Conservation (phyloP, 768 basidiomycete genomes). For the Mycena rosella region DNA sequence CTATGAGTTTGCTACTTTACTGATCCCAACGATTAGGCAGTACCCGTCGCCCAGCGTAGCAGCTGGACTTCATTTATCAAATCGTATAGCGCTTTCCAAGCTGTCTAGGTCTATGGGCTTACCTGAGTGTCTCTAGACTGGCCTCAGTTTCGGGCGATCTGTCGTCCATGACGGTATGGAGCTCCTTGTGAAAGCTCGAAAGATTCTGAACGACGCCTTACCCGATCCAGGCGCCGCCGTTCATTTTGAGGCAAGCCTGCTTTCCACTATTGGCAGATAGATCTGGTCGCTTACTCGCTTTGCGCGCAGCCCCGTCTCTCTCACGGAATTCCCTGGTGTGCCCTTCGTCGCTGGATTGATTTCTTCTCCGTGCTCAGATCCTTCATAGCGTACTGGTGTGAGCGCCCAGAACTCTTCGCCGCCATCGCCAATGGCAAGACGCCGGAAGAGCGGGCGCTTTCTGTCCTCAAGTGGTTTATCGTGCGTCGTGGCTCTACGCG, state of each 20-base stretch:
- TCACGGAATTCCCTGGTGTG: constrained; percentile 92
- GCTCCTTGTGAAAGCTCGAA: background rate
- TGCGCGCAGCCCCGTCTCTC: constrained; percentile 81
- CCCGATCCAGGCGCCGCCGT: constrained; percentile 70
- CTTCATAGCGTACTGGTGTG: constrained; percentile 92
- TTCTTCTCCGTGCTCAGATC: constrained; percentile 23
- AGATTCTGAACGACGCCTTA: background rate
- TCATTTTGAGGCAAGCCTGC: constrained; percentile 62
- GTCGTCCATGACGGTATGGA: constrained; percentile 75
- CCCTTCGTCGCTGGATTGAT: constrained; percentile 6
- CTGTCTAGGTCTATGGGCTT: constrained; percentile 25
- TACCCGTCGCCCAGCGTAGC: constrained; percentile 85
- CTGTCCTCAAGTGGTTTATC: constrained; percentile 97
- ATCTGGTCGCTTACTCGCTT: constrained; percentile 48
- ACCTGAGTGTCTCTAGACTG: constrained; percentile 61
- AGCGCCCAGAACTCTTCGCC: constrained; percentile 91
- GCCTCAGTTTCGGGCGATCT: constrained; percentile 91
- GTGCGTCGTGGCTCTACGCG: constrained; percentile 56
- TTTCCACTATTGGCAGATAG: background rate
- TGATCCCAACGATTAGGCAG: constrained; percentile 58
- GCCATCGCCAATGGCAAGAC: constrained; percentile 83
- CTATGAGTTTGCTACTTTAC: background rate
- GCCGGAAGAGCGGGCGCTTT: constrained; percentile 79
- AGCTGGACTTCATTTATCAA: constrained; percentile 95
- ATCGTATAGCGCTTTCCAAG: constrained; percentile 60